phyloP scores from a whole-genome alignment of 306 rosid species.

The Amphicarpaea edgeworthii region DNA sequence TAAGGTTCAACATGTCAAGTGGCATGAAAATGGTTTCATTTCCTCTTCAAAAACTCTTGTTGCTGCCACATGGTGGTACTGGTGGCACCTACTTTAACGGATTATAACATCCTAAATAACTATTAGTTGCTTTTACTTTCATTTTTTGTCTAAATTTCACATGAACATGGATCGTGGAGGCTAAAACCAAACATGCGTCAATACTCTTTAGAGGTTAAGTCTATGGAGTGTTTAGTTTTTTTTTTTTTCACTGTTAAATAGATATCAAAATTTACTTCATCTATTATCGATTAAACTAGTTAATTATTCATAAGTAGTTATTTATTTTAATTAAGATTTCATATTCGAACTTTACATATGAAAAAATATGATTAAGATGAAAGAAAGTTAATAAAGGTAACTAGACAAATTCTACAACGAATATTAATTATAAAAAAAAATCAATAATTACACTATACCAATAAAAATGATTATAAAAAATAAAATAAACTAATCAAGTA shows the following conservation, averaged over 20 bases:
- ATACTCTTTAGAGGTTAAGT: background rate
- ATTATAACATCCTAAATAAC: background rate
- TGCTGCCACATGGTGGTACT: background rate
- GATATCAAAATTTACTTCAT: conserved; percentile 6
- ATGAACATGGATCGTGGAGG: background rate
- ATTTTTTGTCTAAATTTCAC: background rate
- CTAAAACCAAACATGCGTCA: background rate
- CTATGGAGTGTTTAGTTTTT: conserved; percentile 6
- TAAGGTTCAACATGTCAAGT: conserved; percentile 1
- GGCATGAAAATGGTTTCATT: background rate
- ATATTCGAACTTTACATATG: too few relatives aligned
- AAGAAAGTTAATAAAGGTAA: too few relatives aligned
- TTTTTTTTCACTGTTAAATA: background rate
- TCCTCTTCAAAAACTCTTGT: background rate
- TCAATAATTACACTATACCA: too few relatives aligned
- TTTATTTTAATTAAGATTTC: too few relatives aligned
- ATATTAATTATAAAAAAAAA: too few relatives aligned
- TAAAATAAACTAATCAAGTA: conserved; percentile 15
- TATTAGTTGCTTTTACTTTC: background rate
- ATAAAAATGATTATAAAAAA: too few relatives aligned
- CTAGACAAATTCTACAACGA: too few relatives aligned
- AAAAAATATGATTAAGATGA: too few relatives aligned
- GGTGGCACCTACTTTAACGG: background rate
- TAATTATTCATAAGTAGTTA: too few relatives aligned
- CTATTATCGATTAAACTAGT: too few relatives aligned